Evolutionary conservation across 2,329 filamentous ascomycete species (phyloP), one percentile per base, ranked within the genome.

Genomic region (Exophiala aquamarina): DNA sequence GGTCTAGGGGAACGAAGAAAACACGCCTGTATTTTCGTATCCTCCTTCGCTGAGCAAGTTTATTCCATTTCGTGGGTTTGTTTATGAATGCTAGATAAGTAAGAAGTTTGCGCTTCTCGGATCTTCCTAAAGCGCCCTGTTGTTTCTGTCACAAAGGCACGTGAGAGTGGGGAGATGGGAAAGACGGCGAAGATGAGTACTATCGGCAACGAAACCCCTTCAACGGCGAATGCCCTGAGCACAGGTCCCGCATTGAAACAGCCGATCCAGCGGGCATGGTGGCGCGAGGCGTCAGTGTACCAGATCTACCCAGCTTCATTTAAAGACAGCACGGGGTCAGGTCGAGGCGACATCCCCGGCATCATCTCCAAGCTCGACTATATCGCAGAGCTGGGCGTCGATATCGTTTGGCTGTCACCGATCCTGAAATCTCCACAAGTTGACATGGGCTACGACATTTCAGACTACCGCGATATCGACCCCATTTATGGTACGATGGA

Each of bases 361-460:
- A 80, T 86, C 47, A 76, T 78, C 11, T 75, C 76, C 33, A 80
- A 82, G 52, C 70, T 87, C 1, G 72, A 80, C 56, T 84, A 86
- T 61, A 71, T 86, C 36, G 70, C 79, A 60, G 65, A 68, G 2
- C 66, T 88, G 0, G 83, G 83, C 1, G 70, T 84, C 8, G 77
- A 87, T 57, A 75, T 82, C 6, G 70, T 88, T 36, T 88, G 84
- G 84, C 66, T 83, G 1, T 86, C 77, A 37, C 85, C 84, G 10
- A 81, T 86, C 63, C 82, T 79, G 55, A 77, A 81, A 52, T 79
- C 75, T 5, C 84, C 84, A 0, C 79, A 84, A 59, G 69, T 79
- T 3, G 83, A 87, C 57, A 85, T 86, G 83, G 83, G 82, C 26
- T 87, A 87, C 59, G 84, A 86, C 60, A 80, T 86, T 37, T 75